Evolutionary conservation across 768 basidiomycete species (phyloP), one percentile per base, ranked within the genome.

Genomic region (Tephrocybe sp.): DNA sequence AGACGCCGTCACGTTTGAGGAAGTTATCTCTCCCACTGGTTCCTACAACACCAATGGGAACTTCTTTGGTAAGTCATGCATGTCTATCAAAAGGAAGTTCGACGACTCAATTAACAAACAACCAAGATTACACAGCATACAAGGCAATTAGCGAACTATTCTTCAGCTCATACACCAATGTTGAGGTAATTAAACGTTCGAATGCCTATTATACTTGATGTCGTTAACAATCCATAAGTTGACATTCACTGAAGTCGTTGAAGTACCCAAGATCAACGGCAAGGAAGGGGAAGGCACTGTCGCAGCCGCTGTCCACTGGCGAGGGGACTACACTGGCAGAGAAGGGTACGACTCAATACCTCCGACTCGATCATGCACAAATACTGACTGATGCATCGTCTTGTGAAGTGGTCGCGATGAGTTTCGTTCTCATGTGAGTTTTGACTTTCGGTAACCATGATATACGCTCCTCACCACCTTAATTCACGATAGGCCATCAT

Each of bases 211-310:
- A 19, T 10, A 22, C 15, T 30, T 15, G 3, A 6, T 15, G 3
- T 3, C 13, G 5, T 2, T 33, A 29, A 31, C 24, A 23, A 15
- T 21, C 13, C 21, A 3, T 13, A 19, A 49, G 47, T 30, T 49
- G 7, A 6, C 18, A 15, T 49, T 42, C 15, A 30, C 29, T 11
- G 40, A 49, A 4, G 21, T 49, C 16, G 40, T 42, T 15, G 47
- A 49, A 29, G 40, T 49, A 16, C 40, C 47, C 15, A 49, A 49
- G 16, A 41, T 25, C 15, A 42, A 49, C 29, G 39, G 40, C 24
- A 42, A 41, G 45, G 23, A 46, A n/a, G 47, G 40, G 3, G 47
- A 49, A 36, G 47, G 47, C 18, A 49, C 47, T 9, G 47, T 49
- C 27, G 47, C 40, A 22, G 47, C 47, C 8, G 30, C 40, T 10